Conservation (phyloP, 129 eudicot genomes). For the Dittrichia graveolens region DNA sequence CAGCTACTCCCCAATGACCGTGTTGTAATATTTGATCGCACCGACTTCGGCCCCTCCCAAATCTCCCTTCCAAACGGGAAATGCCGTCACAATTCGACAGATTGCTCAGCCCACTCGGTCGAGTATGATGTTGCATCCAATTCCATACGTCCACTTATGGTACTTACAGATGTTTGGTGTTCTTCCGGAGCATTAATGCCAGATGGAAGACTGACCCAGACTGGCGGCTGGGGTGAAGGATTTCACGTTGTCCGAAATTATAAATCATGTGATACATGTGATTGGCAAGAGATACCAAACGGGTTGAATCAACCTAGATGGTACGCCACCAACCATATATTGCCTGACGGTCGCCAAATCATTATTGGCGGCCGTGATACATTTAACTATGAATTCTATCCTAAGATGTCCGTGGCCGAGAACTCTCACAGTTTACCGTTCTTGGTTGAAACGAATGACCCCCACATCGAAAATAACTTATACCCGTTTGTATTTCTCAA, state of each 20-base stretch:
- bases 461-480: constrained; percentile 54
- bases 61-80: constrained; percentile 49
- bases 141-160: constrained; percentile 52
- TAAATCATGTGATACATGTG: constrained; percentile 47
- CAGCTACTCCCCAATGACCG: constrained; percentile 60
- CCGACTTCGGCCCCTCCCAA: constrained; percentile 66
- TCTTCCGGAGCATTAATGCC: constrained; percentile 62
- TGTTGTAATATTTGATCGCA: constrained; percentile 63
- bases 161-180: constrained; percentile 65
- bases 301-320: constrained; percentile 47
- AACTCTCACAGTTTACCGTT: constrained; percentile 40
- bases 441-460: constrained; percentile 53
- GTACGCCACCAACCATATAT: constrained; percentile 63
- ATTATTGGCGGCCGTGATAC: constrained; percentile 65
- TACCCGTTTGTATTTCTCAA: constrained; percentile 69
- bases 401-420: constrained; percentile 34
- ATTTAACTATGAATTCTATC: constrained; percentile 63
- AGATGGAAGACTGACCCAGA: constrained; percentile 50
- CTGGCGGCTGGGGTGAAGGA: constrained; percentile 71
- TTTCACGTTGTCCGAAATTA: constrained; percentile 40
- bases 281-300: constrained; percentile 48
- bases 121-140: constrained; percentile 57
- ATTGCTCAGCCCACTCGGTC: constrained; percentile 75
- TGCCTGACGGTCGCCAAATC: constrained; percentile 63
- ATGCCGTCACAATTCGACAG: constrained; percentile 51